Percentiles rank a stretch among this genome's conserved stretches.
Evolutionary conservation across 176 grass and related monocot species (phyloP).

Genomic region (Otatea glauca): DNA sequence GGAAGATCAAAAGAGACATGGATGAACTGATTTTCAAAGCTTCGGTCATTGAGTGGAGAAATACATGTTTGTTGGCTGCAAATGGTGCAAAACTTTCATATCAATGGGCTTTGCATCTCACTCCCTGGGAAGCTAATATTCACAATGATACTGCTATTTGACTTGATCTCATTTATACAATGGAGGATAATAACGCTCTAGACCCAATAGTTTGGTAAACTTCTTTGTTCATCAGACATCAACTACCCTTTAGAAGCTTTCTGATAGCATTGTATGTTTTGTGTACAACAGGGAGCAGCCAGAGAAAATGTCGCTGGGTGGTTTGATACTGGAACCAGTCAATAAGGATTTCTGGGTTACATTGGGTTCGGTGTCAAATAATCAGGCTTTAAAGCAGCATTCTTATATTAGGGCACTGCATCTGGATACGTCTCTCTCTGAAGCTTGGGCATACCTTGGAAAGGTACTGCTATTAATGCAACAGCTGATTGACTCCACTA

Average conservation of each 20-base stretch:
- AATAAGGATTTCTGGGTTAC: slow-evolving; percentile 96
- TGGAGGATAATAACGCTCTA: slow-evolving; percentile 44
- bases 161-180: slow-evolving; percentile 70
- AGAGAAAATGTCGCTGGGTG: slow-evolving; percentile 90
- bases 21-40: slow-evolving; percentile 60
- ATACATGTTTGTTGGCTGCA: slow-evolving; percentile 61
- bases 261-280: slow-evolving; percentile 53
- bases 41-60: slow-evolving; percentile 74
- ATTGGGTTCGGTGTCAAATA: slow-evolving; percentile 72
- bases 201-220: slow-evolving; percentile 67
- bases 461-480: slow-evolving; percentile 61
- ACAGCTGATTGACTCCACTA: slow-evolving; percentile 29
- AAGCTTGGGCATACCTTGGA: slow-evolving; percentile 92
- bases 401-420: slow-evolving; percentile 80
- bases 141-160: slow-evolving; percentile 81
- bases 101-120: slow-evolving; percentile 67
- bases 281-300: slow-evolving; percentile 67
- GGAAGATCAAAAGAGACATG: slow-evolving; percentile 38
- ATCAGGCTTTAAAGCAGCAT: slow-evolving; percentile 90
- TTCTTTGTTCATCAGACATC: slow-evolving; percentile 30
- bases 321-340: slow-evolving; percentile 70
- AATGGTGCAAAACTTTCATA: slow-evolving; percentile 79
- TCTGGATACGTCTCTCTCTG: slow-evolving; percentile 75
- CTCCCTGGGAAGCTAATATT: slow-evolving; percentile 95
- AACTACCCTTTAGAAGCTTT: slow-evolving; percentile 16